Conservation (phyloP, 345 rosid genomes). For the Capsella bursapastoris region DNA sequence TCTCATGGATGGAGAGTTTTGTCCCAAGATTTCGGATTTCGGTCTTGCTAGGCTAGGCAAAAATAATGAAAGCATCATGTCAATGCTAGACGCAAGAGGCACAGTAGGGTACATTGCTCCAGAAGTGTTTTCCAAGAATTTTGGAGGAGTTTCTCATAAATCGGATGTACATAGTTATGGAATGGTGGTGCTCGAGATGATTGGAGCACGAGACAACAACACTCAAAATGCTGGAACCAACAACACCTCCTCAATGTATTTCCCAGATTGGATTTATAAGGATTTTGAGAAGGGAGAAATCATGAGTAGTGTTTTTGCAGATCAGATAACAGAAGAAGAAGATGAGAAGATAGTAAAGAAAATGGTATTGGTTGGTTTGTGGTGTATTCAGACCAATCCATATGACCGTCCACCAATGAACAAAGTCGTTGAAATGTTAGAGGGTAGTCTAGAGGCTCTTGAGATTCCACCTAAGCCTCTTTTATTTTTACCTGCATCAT, state of each 20-base stretch:
- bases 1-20: slow-evolving; percentile 46
- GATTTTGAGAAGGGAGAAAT: slow-evolving; percentile 25
- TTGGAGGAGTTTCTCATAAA: slow-evolving; percentile 52
- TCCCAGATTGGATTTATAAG: slow-evolving; percentile 40
- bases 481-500: neutral
- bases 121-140: slow-evolving; percentile 45
- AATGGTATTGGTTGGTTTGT: slow-evolving; percentile 49
- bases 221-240: slow-evolving; percentile 1
- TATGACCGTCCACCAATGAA: slow-evolving; percentile 53
- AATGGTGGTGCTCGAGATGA: slow-evolving; percentile 58
- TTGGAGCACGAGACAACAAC: slow-evolving; percentile 43
- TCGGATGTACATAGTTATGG: slow-evolving; percentile 60
- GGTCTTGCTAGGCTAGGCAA: slow-evolving; percentile 58
- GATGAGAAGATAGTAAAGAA: slow-evolving; percentile 37
- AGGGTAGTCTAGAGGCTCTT: slow-evolving; percentile 36
- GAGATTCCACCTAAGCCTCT: slow-evolving; percentile 37
- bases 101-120: slow-evolving; percentile 61
- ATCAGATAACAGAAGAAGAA: slow-evolving; percentile 30
- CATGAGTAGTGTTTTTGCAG: slow-evolving; percentile 27
- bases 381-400: slow-evolving; percentile 60
- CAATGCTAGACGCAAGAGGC: slow-evolving; percentile 54
- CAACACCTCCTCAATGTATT: slow-evolving; percentile 24
- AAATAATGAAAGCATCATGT: slow-evolving; percentile 45
- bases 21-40: slow-evolving; percentile 60
- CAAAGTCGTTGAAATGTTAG: slow-evolving; percentile 48